These are phyloP conservation scores for Wallemia hederae DNA, from an alignment of 1,284 basidiomycete species.

Conservation along the genomic window DNA sequence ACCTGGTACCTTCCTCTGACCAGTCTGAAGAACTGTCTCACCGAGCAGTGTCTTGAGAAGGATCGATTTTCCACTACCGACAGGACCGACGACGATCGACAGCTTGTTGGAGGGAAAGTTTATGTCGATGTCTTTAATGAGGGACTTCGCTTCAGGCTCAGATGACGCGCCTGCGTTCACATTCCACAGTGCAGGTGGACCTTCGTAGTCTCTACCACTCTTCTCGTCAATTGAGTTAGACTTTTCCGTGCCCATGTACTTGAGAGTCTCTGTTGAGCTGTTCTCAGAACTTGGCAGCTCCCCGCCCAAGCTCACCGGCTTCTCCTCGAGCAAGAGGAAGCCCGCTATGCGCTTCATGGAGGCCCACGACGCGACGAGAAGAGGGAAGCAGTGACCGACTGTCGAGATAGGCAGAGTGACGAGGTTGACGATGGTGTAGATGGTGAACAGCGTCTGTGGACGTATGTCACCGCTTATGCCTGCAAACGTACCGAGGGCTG, in stretches of 20 bases:
- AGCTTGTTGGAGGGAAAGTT: slow-evolving; percentile 5
- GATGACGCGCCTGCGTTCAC: slow-evolving; percentile 2
- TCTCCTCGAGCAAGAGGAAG: slow-evolving; percentile 8
- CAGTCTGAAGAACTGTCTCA: slow-evolving; percentile 2
- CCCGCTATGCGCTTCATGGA: slow-evolving; percentile 9
- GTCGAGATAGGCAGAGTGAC: neutral
- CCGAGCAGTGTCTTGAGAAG: slow-evolving; percentile 5
- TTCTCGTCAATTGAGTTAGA: neutral
- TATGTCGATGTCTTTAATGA: slow-evolving; percentile 6
- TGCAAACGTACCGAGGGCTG: slow-evolving; percentile 5
- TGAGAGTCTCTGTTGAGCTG: neutral
- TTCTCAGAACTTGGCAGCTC: neutral
- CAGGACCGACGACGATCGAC: slow-evolving; percentile 9
- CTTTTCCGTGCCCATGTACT: neutral
- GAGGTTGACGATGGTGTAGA: slow-evolving; percentile 3
- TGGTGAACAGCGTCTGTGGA: slow-evolving; percentile 4
- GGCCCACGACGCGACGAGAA: slow-evolving; percentile 9
- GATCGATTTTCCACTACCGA: slow-evolving; percentile 7
- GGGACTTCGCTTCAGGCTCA: neutral
- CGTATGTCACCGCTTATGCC: slow-evolving; percentile 2
- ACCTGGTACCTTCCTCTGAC: neutral
- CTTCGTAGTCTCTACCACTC: neutral
- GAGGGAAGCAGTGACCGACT: slow-evolving; percentile 9
- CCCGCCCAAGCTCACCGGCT: neutral
- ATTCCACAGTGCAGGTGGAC: neutral